Evolutionary conservation across 495 filamentous ascomycete genomes (phyloP), one percentile per base, ranked within the genome.

Genomic region (Lepidopterella palustris): DNA sequence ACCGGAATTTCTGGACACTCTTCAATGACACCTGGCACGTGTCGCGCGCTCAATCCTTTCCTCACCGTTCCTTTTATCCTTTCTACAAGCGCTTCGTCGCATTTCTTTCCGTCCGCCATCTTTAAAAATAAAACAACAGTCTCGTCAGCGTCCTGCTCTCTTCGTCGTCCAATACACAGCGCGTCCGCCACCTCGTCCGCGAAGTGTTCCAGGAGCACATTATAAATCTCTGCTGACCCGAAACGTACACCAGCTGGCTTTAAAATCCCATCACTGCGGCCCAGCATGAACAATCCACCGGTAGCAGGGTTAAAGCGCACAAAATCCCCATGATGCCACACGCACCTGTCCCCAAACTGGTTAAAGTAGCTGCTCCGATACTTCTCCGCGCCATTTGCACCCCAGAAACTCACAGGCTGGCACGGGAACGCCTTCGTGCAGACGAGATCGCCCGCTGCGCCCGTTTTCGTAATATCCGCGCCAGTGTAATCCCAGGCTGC

Each of bases 321-420:
- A 67, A 96, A 97, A 70, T 98, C 93, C 2, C 93, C 93, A 69
- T 98, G 93, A 71, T 96, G 90, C 93, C 92, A 97, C 24, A 95
- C 74, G 15, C 53, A 50, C 8, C 56, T 35, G 0, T 45, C 50
- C 3, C 77, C 78, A 66, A 96, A 96, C 11, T 82, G 80, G 56
- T 92, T 88, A 64, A 98, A 98, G 72, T 98, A 98, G 64, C 83
- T 88, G 52, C 81, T 83, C 45, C 78, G 78, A 73, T 97, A 97
- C 66, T 87, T 84, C 21, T 81, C 79, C 10, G 79, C 76, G n/a
- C 91, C 90, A 1, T 74, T 76, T 0, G 76, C 67, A 13, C 89
- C 89, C 82, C 87, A 97, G 76, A 98, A 98, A 61, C 80, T 83
- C 13, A 95, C 81, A 0, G 93, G 93, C 68, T 96, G 90, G 61